A percentile compares a stretch with the other conserved stretches of the same genome.
Conservation (phyloP, 352 stramenopile genomes). For the Globisporangium abappressorium region DNA sequence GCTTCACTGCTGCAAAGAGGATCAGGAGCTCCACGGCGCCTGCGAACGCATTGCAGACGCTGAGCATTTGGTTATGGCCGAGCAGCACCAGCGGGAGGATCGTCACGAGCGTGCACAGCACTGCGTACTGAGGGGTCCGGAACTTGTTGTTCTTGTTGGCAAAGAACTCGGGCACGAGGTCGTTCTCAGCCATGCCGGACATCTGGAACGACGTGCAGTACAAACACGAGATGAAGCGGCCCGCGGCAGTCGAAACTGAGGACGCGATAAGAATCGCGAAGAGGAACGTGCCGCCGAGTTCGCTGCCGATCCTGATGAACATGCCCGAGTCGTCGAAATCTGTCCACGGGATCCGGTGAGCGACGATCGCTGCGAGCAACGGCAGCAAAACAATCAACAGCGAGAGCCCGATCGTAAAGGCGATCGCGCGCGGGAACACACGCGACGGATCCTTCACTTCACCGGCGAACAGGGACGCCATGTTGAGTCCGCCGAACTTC, state of each 20-base stretch:
- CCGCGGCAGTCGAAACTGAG: conserved; percentile 38
- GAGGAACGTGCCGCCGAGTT: not conserved
- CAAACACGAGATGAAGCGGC: conserved; percentile 82
- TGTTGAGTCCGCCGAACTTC: conserved; percentile 91
- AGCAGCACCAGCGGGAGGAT: conserved; percentile 13
- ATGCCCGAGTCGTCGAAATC: not conserved
- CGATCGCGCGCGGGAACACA: conserved; percentile 78
- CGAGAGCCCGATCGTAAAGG: conserved; percentile 59
- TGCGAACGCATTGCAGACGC: conserved; percentile 77
- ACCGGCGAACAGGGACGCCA: conserved; percentile 75
- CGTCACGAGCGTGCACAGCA: conserved; percentile 6
- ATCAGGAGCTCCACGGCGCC: conserved; percentile 66
- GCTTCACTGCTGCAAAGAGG: conserved; percentile 76
- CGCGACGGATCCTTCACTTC: conserved; percentile 72
- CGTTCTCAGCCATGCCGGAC: conserved; percentile 52
- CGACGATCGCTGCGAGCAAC: conserved; percentile 62
- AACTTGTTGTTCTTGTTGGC: conserved; percentile 34
- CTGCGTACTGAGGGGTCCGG: conserved; percentile 18
- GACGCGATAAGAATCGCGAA: not conserved
- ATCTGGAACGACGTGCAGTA: conserved; percentile 79
- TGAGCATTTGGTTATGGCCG: conserved; percentile 41
- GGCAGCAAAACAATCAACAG: conserved; percentile 72
- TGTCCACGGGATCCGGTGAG: conserved; percentile 1
- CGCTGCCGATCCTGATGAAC: not conserved
- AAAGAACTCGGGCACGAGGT: conserved; percentile 66